phyloP scores from a whole-genome alignment of 2,329 filamentous ascomycete genomes.

The Aspergillus tubingensis region DNA sequence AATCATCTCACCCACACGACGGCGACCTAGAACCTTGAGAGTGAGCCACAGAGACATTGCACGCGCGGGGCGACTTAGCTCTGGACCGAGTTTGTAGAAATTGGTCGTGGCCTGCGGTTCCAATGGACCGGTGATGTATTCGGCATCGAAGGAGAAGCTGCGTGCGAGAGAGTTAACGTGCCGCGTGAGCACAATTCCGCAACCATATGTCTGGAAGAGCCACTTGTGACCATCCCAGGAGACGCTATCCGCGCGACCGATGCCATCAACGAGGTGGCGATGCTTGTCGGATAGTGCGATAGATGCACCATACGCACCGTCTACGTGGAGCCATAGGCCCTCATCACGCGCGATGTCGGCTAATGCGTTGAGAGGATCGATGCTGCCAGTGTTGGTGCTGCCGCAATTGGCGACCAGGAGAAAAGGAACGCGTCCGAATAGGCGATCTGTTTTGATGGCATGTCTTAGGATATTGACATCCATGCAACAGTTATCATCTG shows the following conservation, averaged over 20 bases:
- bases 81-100: slow-evolving; percentile 23
- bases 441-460: slow-evolving; percentile 9
- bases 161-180: slow-evolving; percentile 10
- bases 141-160: slow-evolving; percentile 20
- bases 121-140: slow-evolving; percentile 5
- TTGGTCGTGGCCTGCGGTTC: slow-evolving; percentile 10
- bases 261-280: slow-evolving; percentile 7
- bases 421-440: slow-evolving; percentile 14
- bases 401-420: slow-evolving; percentile 23
- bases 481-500: slow-evolving; percentile 12
- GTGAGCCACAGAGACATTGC: slow-evolving; percentile 27
- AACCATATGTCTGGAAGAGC: slow-evolving; percentile 29
- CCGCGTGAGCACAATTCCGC: slow-evolving; percentile 24
- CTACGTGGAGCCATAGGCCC: slow-evolving; percentile 27
- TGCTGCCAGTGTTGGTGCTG: slow-evolving; percentile 21
- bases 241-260: slow-evolving; percentile 24
- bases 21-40: slow-evolving; percentile 18
- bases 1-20: slow-evolving; percentile 22
- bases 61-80: slow-evolving; percentile 25
- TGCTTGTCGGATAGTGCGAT: slow-evolving; percentile 17
- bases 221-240: slow-evolving; percentile 32
- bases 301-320: slow-evolving; percentile 26
- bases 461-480: background rate
- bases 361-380: slow-evolving; percentile 22
- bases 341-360: slow-evolving; percentile 12